Conservation (phyloP, 768 basidiomycete genomes). For the Fomitopsis pulvina region DNA sequence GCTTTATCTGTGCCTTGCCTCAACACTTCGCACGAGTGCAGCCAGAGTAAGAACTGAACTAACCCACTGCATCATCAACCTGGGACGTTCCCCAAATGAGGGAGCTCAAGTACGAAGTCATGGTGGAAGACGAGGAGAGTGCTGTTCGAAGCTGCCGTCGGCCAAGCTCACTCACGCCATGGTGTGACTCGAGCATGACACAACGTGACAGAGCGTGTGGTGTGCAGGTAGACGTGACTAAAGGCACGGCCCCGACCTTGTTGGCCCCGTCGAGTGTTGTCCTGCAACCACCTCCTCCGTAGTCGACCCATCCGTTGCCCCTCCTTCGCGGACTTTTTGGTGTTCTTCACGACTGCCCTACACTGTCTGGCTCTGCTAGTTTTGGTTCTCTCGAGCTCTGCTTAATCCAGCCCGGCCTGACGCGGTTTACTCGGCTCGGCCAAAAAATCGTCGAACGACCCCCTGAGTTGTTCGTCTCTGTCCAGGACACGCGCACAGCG, state of each 20-base stretch:
- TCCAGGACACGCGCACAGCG: neutral
- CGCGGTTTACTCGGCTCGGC: constrained; percentile 15
- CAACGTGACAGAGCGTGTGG: constrained; percentile 6
- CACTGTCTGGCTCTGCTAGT: neutral
- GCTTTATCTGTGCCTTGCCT: constrained; percentile 63
- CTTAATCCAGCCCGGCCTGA: neutral
- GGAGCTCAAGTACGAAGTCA: constrained; percentile 51
- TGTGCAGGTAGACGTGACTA: constrained; percentile 11
- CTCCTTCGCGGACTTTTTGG: constrained; percentile 6
- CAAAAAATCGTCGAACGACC: constrained; percentile 15
- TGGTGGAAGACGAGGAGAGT: constrained; percentile 20
- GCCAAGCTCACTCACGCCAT: too few relatives aligned
- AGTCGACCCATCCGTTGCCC: constrained; percentile 18
- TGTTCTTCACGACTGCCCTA: neutral
- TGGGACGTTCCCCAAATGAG: constrained; percentile 81
- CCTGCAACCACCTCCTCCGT: constrained; percentile 23
- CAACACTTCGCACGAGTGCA: constrained; percentile 6
- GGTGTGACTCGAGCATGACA: constrained; percentile 7
- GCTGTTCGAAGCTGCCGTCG: too few relatives aligned
- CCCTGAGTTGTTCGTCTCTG: constrained; percentile 4
- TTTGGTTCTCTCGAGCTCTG: neutral
- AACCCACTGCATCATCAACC: constrained; percentile 79
- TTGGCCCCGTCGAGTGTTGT: constrained; percentile 16
- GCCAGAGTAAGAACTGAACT: constrained; percentile 19
- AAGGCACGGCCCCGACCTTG: constrained; percentile 7